Evolutionary conservation across 441 rosid genomes (phyloP).

Genomic region (Brassica balearica): DNA sequence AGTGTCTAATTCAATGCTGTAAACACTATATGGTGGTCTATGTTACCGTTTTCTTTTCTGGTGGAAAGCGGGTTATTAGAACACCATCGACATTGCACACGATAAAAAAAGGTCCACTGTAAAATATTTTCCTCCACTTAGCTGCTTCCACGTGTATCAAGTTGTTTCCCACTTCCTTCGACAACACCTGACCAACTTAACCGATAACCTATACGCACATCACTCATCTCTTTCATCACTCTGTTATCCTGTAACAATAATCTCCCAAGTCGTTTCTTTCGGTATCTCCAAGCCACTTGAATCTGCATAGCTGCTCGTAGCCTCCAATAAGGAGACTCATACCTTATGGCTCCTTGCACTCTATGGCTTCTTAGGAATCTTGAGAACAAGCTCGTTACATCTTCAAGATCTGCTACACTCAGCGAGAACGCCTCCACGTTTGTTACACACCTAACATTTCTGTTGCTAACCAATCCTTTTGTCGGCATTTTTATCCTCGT

Average conservation of each 20-base stretch:
- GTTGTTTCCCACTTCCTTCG: no score
- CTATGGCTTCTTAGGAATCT: slow-evolving; percentile 46
- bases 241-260: neutral
- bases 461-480: slow-evolving; percentile 59
- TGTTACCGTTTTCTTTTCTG: neutral
- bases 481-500: slow-evolving; percentile 56
- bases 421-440: slow-evolving; percentile 92
- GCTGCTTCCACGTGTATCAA: no score
- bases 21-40: neutral
- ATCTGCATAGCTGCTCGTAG: neutral
- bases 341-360: slow-evolving; percentile 1
- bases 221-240: neutral
- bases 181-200: no score
- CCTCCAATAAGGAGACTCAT: slow-evolving; percentile 10
- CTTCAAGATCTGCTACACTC: slow-evolving; percentile 78
- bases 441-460: slow-evolving; percentile 69
- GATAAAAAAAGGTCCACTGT: no score
- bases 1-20: neutral
- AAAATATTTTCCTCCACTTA: no score
- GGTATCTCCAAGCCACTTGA: neutral
- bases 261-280: neutral
- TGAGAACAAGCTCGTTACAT: slow-evolving; percentile 73
- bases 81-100: no score
- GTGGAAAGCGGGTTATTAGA: no score
- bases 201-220: no score